Evolutionary conservation across 2,329 filamentous ascomycete genomes (phyloP).

Genomic region (Fusarium musae): DNA sequence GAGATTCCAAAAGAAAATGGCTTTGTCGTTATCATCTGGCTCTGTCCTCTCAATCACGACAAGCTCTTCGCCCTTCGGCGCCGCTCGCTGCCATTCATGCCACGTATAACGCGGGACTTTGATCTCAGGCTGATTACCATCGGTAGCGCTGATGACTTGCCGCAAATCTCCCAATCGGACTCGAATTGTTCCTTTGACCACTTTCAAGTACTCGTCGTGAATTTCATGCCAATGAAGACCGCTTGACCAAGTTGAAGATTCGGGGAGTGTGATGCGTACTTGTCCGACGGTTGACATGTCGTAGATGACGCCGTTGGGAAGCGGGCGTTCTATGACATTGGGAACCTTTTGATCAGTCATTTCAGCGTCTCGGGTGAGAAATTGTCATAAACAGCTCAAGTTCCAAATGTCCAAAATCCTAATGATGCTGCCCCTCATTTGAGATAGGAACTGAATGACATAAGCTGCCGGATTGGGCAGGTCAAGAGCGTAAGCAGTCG

Average conservation of each 20-base stretch:
- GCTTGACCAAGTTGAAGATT: constrained; percentile 58
- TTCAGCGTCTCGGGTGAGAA: rapidly evolving
- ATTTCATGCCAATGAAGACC: constrained; percentile 61
- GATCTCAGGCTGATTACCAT: constrained; percentile 44
- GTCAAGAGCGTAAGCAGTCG: background rate
- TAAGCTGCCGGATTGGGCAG: background rate
- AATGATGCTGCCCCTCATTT: background rate
- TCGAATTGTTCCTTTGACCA: constrained; percentile 52
- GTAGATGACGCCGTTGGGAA: constrained; percentile 39
- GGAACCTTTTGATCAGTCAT: background rate
- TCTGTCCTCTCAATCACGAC: constrained; percentile 60
- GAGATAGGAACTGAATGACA: too few relatives aligned
- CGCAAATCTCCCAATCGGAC: constrained; percentile 34
- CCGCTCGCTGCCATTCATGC: constrained; percentile 60
- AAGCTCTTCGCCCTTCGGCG: constrained; percentile 47
- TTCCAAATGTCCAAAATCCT: rapidly evolving
- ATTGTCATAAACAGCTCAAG: background rate
- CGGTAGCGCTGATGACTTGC: constrained; percentile 33
- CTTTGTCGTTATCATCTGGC: constrained; percentile 57
- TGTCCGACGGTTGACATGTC: constrained; percentile 51
- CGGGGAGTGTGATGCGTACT: constrained; percentile 57
- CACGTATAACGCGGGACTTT: constrained; percentile 50
- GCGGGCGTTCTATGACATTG: constrained; percentile 6
- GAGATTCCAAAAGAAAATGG: constrained; percentile 62
- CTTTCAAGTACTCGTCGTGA: constrained; percentile 58